Evolutionary conservation across 768 basidiomycete species (phyloP).

Genomic region (Crucibulum laeve): DNA sequence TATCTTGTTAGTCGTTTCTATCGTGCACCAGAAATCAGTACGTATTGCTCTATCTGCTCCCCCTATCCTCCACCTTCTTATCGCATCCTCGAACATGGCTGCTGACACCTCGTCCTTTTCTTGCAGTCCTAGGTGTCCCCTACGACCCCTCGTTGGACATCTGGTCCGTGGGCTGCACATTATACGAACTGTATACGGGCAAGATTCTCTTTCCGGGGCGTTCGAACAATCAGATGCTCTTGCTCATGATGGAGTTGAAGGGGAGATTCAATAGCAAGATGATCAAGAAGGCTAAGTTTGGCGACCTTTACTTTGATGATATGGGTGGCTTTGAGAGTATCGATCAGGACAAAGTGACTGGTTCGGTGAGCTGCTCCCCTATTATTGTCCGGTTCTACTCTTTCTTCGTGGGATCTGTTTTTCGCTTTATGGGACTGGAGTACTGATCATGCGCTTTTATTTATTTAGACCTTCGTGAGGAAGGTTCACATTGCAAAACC

Average conservation of each 20-base stretch:
- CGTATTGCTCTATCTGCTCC: conserved; percentile 27
- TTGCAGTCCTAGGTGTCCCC: conserved; percentile 85
- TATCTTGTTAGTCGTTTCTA: conserved; percentile 98
- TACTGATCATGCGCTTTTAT: neutral
- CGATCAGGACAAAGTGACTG: conserved; percentile 81
- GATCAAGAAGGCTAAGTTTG: conserved; percentile 94
- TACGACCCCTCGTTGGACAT: conserved; percentile 93
- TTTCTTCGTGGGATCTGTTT: neutral
- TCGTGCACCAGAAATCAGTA: conserved; percentile 98
- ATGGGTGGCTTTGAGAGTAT: conserved; percentile 81
- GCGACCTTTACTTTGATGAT: conserved; percentile 91
- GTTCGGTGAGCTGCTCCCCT: conserved; percentile 54
- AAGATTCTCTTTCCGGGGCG: conserved; percentile 97
- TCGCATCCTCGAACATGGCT: conserved; percentile 1
- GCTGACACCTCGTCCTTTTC: conserved; percentile 7
- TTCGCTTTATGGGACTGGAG: neutral
- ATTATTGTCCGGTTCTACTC: neutral
- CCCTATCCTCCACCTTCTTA: too few relatives aligned
- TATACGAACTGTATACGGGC: conserved; percentile 94
- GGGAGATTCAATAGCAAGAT: conserved; percentile 90
- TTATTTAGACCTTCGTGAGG: conserved; percentile 68
- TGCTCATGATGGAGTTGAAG: conserved; percentile 97
- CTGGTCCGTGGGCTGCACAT: conserved; percentile 96
- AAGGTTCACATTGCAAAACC: conserved; percentile 85
- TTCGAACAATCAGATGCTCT: conserved; percentile 96